Conservation (phyloP, 2,329 filamentous ascomycete species). For the Aspergillus fumigatiaffinis region DNA sequence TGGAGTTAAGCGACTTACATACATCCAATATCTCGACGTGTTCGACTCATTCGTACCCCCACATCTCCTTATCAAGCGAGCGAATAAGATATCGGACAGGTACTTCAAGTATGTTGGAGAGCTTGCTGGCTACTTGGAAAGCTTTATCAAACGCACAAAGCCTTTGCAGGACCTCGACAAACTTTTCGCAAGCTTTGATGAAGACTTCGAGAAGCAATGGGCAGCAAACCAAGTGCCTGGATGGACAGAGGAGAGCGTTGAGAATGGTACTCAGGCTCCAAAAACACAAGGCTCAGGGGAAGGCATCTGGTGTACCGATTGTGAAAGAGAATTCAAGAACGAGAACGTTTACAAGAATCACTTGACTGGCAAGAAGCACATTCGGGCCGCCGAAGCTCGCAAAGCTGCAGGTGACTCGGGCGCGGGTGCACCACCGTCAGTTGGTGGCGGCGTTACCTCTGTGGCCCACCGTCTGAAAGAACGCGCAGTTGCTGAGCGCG, state of each 20-base stretch:
- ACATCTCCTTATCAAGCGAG: constrained; percentile 67
- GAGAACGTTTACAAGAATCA: constrained; percentile 91
- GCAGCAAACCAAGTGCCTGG: constrained; percentile 71
- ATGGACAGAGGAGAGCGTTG: constrained; percentile 61
- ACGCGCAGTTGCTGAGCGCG: constrained; percentile 81
- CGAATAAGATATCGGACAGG: constrained; percentile 83
- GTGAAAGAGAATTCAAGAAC: constrained; percentile 92
- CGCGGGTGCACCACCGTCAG: constrained; percentile 23
- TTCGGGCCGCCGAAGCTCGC: constrained; percentile 71
- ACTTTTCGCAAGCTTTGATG: constrained; percentile 69
- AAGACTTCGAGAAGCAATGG: constrained; percentile 83
- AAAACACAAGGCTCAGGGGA: constrained; percentile 57
- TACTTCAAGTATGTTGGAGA: constrained; percentile 88
- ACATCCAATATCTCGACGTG: constrained; percentile 85
- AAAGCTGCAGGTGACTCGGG: constrained; percentile 41
- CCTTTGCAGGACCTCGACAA: constrained; percentile 83
- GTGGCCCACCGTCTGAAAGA: constrained; percentile 65
- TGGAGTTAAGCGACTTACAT: constrained; percentile 76
- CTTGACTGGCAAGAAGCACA: constrained; percentile 85
- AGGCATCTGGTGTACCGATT: constrained; percentile 84
- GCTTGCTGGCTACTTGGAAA: constrained; percentile 78
- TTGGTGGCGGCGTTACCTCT: constrained; percentile 16
- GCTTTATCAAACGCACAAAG: constrained; percentile 77
- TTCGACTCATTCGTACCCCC: constrained; percentile 84
- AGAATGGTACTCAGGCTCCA: constrained; percentile 40